Evolutionary conservation across 225 moss, liverwort and hornwort genomes (phyloP).

Genomic region (Pseudoscleropodium purum): DNA sequence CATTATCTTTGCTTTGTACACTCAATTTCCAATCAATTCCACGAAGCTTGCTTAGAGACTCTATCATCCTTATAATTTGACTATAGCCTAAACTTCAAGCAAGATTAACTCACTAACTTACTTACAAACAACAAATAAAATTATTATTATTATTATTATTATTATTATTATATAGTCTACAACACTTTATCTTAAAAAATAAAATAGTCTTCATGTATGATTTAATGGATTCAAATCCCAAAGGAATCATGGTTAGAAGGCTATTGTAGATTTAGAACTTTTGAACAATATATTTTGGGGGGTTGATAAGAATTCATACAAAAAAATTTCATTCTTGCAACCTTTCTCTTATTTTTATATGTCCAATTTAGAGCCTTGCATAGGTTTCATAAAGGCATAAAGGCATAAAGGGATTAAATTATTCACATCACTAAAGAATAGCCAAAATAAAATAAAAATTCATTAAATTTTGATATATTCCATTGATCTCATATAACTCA

Average conservation of each 20-base stretch:
- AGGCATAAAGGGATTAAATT: neutral
- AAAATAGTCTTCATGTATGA: neutral
- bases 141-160: too few species aligned
- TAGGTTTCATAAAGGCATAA: accelerated
- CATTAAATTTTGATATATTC: too few species aligned
- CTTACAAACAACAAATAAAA: too few species aligned
- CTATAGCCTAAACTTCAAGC: too few species aligned
- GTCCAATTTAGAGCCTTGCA: neutral
- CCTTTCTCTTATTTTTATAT: neutral
- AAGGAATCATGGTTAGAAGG: accelerated
- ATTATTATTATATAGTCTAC: too few species aligned
- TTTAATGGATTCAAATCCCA: neutral
- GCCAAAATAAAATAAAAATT: too few species aligned
- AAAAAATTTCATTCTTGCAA: too few species aligned
- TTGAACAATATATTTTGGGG: neutral
- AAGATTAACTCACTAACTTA: too few species aligned
- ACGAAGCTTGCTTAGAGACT: too few species aligned
- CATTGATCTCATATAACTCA: neutral
- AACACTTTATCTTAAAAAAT: neutral
- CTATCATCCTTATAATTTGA: too few species aligned
- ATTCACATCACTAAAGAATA: neutral
- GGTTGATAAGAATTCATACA: neutral
- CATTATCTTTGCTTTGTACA: too few species aligned
- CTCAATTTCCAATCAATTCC: too few species aligned
- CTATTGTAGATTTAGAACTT: neutral